Evolutionary conservation across 1,139 yeast genomes (phyloP).

Genomic region (Protomyces pachydermus): DNA sequence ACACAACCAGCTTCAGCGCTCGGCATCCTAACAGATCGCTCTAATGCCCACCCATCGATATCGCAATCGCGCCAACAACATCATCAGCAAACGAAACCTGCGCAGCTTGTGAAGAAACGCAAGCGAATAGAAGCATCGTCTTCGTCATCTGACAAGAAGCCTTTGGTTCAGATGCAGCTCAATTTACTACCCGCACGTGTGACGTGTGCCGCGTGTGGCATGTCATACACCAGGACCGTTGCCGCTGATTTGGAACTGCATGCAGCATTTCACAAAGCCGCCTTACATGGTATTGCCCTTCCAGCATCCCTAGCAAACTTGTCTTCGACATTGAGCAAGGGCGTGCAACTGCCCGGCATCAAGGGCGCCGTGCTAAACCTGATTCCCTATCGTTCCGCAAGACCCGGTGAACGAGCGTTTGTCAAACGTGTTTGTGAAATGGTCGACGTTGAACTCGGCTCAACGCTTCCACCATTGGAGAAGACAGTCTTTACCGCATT

Average conservation of each 20-base stretch:
- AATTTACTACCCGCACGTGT: constrained; percentile 19
- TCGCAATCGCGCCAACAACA: background rate
- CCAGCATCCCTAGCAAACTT: background rate
- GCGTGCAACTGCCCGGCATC: background rate
- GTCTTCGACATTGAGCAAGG: background rate
- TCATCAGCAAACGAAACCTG: background rate
- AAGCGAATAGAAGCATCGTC: background rate
- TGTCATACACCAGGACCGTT: constrained; percentile 16
- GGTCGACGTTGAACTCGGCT: constrained; percentile 19
- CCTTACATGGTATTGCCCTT: constrained; percentile 1
- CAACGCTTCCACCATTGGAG: constrained; percentile 6
- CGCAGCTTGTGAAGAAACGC: background rate
- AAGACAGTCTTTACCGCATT: background rate
- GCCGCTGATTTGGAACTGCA: constrained; percentile 6
- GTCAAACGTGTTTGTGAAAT: background rate
- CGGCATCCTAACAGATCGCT: background rate
- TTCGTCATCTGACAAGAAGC: background rate
- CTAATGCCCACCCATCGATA: background rate
- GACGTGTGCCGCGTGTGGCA: constrained; percentile 21
- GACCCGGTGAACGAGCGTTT: background rate
- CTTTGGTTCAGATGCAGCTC: constrained; percentile 21
- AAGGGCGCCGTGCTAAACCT: background rate
- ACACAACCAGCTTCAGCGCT: no score
- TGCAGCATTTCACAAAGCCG: constrained; percentile 7
- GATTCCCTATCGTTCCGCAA: background rate